Base-by-base conservation (phyloP, 2,329 filamentous ascomycete species). In the Aspergillus spinulosporus region DNA sequence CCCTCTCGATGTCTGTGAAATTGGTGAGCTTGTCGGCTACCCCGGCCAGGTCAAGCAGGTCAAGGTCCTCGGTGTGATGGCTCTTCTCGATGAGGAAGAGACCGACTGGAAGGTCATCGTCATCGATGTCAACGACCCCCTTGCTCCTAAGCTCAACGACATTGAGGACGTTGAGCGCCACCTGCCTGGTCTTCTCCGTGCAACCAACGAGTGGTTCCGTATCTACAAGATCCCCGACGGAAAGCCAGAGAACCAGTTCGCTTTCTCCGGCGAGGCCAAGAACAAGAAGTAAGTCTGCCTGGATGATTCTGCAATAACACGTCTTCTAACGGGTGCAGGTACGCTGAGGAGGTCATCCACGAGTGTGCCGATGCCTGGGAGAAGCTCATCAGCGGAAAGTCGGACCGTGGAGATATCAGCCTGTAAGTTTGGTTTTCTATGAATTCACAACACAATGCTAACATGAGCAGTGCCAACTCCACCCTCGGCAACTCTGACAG, bases 211-310 rank as follows among this genome's bases (percentile, higher is more conserved):
- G 84, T 99, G 94, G 94, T 99, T 99, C 92, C 92, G 94, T 78
- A 99, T 99, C 86, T 99, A 99, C 89, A 99, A 99, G 86, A 99
- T 99, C 80, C 94, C 94, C 74, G 94, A 99, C 75, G 94, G 94
- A 84, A 99, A 99, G 92, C 92, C 93, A 71, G 94, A 99, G 89
- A 99, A 99, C 87, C 94, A 97, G 83, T 99, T 99, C 74, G 94
- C 94, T 72, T 99, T 99, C 84, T 97, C 92, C 59, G 94, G 94
- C 82, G 94, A 99, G 84, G 97, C 93, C 90, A 99, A 99, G 89
- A 99, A 99, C 88, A 96, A 92, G 87, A 91, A 89, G 89, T 92
- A 68, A 64, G 84, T 49, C 12, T 12, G 4, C 8, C 11, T 53
- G 5, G 31, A 15, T 44, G 11, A 44, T 39, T 56, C 6, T 3